Base-by-base conservation (phyloP, 176 grass and related monocot species). In the Eleusine coracana region DNA sequence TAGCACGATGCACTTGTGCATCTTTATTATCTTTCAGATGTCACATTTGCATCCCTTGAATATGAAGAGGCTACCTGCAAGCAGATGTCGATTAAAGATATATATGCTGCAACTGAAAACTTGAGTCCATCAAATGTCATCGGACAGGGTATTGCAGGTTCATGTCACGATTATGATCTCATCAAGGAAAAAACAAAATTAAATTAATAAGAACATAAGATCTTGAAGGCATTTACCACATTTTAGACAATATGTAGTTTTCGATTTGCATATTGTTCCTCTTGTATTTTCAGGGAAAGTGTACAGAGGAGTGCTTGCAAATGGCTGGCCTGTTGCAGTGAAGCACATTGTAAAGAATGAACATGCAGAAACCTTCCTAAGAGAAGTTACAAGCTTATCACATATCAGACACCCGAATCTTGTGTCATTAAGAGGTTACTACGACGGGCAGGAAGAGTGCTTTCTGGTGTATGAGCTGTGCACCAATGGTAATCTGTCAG, bases 401-500 rank as follows among this genome's bases (percentile, higher is more conserved):
- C 89, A 94, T 78, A 82, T 91, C 58, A 90, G 73, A 46, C 92
- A 94, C 48, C 92, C 92, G 16, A 94, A 94, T 59, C 92, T 94
- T 74, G 92, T 89, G 27, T 68, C 83, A 55, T 23, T 94, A 75
- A 80, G 73, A 69, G 92, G 92, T 56, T 94, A 91, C 41, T 94
- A 89, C 25, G 80, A 91, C 0, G 83, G 85, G 39, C 80, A 78
- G 73, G 86, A 94, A 15, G 89, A 91, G 70, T 89, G 77, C 3
- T 94, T 94, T 73, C 92, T 94, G 44, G 84, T 94, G 28, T 94
- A 94, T 60, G 92, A 94, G 14, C 39, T 94, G n/a, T 91, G 92
- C 46, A 11, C 86, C 73, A 89, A 89, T 10, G 89, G 92, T 46
- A 89, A 94, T 77, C 80, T 94, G 48, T 94, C 92, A 70, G 89